These are phyloP conservation scores for Candida orba DNA, from an alignment of 805 yeast genomes.

Conservation along the genomic window DNA sequence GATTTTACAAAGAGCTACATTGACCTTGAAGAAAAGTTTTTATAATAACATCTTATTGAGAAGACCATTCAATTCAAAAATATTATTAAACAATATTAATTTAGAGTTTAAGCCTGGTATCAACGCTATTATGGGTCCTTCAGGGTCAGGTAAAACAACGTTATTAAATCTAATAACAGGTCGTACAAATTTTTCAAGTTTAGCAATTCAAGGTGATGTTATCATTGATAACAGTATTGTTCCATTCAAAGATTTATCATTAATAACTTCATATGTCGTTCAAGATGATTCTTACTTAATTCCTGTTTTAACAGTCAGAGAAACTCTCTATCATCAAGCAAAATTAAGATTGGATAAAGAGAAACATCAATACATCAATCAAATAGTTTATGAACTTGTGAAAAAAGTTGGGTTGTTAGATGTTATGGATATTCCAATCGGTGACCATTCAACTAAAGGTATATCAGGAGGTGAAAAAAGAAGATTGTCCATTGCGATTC, in stretches of 20 bases:
- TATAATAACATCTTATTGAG: constrained; percentile 2
- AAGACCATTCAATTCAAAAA: constrained; percentile 9
- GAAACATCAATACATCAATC: constrained; percentile 35
- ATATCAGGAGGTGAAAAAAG: constrained; percentile 78
- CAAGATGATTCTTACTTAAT: constrained; percentile 74
- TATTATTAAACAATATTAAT: constrained; percentile 32
- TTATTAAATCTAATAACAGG: constrained; percentile 57
- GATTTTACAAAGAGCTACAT: constrained; percentile 7
- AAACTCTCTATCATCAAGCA: constrained; percentile 70
- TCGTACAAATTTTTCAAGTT: constrained; percentile 31
- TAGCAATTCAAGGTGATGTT: constrained; percentile 33
- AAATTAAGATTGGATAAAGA: constrained; percentile 48
- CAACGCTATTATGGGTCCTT: constrained; percentile 75
- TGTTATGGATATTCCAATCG: constrained; percentile 31
- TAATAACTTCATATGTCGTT: constrained; percentile 61
- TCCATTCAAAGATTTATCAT: constrained; percentile 27
- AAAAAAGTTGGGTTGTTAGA: constrained; percentile 56
- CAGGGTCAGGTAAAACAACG: constrained; percentile 75
- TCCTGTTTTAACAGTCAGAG: constrained; percentile 68
- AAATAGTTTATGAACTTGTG: constrained; percentile 49
- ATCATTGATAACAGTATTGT: constrained; percentile 35
- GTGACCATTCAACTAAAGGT: constrained; percentile 53
- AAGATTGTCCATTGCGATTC: constrained; percentile 76
- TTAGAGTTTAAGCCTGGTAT: constrained; percentile 67
- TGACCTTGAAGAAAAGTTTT: constrained; percentile 10